Conservation (phyloP, 805 yeast species). For the Vanderwaltozyma yarrowii region DNA sequence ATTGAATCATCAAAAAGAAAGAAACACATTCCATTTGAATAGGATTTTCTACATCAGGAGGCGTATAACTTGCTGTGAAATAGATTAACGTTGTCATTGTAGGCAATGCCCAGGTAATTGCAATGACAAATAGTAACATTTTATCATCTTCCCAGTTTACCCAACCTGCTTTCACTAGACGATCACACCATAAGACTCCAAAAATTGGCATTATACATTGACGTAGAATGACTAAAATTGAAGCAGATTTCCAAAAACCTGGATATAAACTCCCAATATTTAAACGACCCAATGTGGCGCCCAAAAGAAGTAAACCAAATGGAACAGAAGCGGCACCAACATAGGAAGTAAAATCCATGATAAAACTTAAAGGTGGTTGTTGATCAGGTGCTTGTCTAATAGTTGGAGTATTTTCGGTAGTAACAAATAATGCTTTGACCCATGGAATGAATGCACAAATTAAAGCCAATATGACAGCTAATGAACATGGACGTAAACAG, state of each 20-base stretch:
- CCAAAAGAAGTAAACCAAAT: constrained; percentile 70
- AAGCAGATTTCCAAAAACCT: constrained; percentile 60
- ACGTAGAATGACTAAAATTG: constrained; percentile 45
- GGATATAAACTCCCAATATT: constrained; percentile 48
- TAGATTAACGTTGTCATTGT: constrained; percentile 84
- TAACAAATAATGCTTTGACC: constrained; percentile 62
- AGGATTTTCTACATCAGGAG: constrained; percentile 39
- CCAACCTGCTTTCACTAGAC: constrained; percentile 59
- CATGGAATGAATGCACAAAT: constrained; percentile 80
- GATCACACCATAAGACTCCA: constrained; percentile 57
- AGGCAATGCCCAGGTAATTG: constrained; percentile 72
- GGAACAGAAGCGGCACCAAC: constrained; percentile 89
- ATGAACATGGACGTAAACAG: constrained; percentile 61
- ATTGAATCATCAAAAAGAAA: constrained; percentile 62
- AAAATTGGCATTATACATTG: constrained; percentile 70
- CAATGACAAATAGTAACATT: constrained; percentile 64
- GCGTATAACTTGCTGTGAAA: constrained; percentile 77
- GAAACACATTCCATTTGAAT: constrained; percentile 78
- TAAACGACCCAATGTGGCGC: constrained; percentile 81
- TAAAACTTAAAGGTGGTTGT: constrained; percentile 73
- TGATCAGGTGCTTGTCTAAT: constrained; percentile 78
- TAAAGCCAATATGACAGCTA: constrained; percentile 56
- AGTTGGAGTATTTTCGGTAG: constrained; percentile 31
- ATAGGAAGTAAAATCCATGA: constrained; percentile 72
- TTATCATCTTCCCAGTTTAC: constrained; percentile 37